Percentiles rank a stretch among this genome's conserved stretches.
Evolutionary conservation across 1,139 yeast species (phyloP).

Genomic region (Pneumocystis sp.): DNA sequence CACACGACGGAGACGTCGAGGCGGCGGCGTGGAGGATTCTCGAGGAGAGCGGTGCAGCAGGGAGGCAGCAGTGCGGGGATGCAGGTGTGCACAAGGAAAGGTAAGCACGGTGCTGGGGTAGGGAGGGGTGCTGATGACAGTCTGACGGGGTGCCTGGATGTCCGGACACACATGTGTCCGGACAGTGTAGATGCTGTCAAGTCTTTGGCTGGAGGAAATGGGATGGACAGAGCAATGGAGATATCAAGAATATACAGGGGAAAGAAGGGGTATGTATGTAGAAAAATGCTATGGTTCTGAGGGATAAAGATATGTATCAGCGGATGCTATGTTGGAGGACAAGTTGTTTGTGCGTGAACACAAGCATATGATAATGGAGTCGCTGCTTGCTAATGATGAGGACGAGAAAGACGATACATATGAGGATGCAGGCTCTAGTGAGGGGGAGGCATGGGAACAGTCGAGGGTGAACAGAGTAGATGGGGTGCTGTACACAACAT

Average conservation of each 20-base stretch:
- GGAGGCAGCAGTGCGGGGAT: too few relatives aligned
- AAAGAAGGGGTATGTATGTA: not conserved
- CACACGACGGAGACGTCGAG: conserved; percentile 1
- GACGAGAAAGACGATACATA: conserved; percentile 76
- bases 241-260: not conserved
- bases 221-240: not conserved
- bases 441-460: conserved; percentile 18
- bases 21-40: not conserved
- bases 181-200: not conserved
- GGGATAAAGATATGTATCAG: not conserved
- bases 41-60: too few relatives aligned
- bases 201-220: not conserved
- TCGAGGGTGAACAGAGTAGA: conserved; percentile 26
- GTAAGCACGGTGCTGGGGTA: too few relatives aligned
- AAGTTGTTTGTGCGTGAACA: not conserved
- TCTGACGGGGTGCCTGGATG: too few relatives aligned
- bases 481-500: conserved; percentile 40
- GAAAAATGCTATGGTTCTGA: not conserved
- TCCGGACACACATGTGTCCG: too few relatives aligned
- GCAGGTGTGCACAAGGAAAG: too few relatives aligned
- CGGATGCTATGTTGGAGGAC: conserved; percentile 4
- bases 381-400: conserved; percentile 29
- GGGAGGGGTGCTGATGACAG: too few relatives aligned
- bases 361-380: conserved; percentile 2
- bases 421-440: conserved; percentile 37